A percentile compares a stretch with the other conserved stretches of the same genome.
These are phyloP conservation scores for Claviceps sp. DNA, from an alignment of 2,329 filamentous ascomycete species.

Conservation along the genomic window DNA sequence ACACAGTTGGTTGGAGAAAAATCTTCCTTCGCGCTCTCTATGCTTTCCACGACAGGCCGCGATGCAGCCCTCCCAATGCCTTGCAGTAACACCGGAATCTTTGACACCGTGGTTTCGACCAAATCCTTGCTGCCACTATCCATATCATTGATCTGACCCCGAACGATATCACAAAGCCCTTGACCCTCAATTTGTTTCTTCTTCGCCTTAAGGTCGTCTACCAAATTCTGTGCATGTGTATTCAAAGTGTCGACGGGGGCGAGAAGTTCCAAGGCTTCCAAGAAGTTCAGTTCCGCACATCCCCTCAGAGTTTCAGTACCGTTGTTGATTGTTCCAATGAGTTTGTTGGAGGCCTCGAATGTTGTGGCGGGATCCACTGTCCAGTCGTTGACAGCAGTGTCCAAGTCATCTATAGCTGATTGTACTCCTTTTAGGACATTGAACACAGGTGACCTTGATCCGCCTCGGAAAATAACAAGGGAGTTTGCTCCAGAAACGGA, in stretches of 20 bases:
- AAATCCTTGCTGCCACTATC: background rate
- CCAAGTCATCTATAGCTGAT: background rate
- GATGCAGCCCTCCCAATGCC: background rate
- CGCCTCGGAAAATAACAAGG: constrained; percentile 1
- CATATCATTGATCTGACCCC: background rate
- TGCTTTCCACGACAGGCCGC: background rate
- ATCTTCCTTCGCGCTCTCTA: background rate
- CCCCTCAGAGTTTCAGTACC: background rate
- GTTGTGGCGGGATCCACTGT: background rate
- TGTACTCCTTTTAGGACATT: constrained; percentile 2
- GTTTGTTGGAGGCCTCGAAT: background rate
- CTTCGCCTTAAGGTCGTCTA: background rate
- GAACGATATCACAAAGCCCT: constrained; percentile 1
- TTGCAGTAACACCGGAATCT: background rate
- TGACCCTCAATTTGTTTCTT: background rate
- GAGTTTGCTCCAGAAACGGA: constrained; percentile 1
- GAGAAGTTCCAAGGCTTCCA: constrained; percentile 1
- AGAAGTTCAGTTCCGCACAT: background rate
- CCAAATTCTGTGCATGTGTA: background rate
- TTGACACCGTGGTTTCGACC: background rate
- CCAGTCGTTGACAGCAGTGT: background rate
- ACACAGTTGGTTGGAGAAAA: background rate
- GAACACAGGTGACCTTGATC: background rate
- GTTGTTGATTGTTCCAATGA: constrained; percentile 1
- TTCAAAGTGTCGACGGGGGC: constrained; percentile 1